Evolutionary conservation across 768 basidiomycete genomes (phyloP), one percentile per base, ranked within the genome.

Genomic region (Panus rudis): DNA sequence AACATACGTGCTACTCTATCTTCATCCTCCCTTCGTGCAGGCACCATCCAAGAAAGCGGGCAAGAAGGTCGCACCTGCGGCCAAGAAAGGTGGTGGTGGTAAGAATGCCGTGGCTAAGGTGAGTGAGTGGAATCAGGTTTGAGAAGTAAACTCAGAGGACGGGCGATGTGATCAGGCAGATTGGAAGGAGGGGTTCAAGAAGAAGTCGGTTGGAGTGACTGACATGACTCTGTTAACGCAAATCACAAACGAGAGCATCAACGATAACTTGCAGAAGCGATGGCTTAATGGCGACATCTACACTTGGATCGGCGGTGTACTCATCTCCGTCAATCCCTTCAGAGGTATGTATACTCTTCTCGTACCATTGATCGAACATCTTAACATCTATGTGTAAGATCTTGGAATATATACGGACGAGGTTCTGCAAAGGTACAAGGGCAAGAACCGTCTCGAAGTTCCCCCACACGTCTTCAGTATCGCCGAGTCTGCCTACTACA

Each of bases 101-200:
- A 88, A 81, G 62, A 82, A n/a, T n/a, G n/a, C n/a, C n/a, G n/a
- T 91, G 23, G 85, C 83, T 21, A 91, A 91, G 77, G 88, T 88
- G 55, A 21, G 34, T 24, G 20, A 3, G 8, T n/a, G 37, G 39
- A 24, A n/a, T 27, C 24, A 37, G 19, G 25, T n/a, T 31, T 20
- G 6, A n/a, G 45, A 39, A 17, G 24, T 6, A 23, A 23, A n/a
- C n/a, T n/a, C n/a, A n/a, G n/a, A n/a, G n/a, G 16, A 35, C 16
- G 33, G 33, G 6, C 7, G n/a, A 7, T 35, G 33, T 14, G 8
- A 10, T 8, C 33, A 98, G 93, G 94, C 94, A 38, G 94, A 98
- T 62, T 99, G 94, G 94, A 94, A 94, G 66, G 94, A 98, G 59
- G 92, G 93, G 4, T 99, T 99, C 76, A 96, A 96, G 83, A 99